Evolutionary conservation across 2,329 filamentous ascomycete genomes (phyloP), one percentile per base, ranked within the genome.

Genomic region (Colletotrichum falcatum): DNA sequence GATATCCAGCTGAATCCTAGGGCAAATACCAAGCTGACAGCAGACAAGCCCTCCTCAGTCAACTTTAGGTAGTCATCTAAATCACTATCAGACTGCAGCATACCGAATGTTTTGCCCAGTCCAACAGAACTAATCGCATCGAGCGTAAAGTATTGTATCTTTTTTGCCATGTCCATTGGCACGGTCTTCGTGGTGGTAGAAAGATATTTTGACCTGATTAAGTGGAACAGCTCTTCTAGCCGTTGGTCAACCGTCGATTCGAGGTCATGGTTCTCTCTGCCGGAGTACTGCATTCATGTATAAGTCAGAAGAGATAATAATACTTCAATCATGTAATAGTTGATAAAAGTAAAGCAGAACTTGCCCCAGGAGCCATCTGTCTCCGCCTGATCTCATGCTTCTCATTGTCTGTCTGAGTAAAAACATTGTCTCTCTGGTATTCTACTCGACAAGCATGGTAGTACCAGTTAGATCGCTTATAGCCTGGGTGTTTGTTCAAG

Each of bases 71-170:
- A 82, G 12, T 75, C 74, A 48, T 84, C 79, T 1, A 84, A 76
- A 58, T 88, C 87, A 1, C 76, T 73, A 72, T 89, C 84, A 8
- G 76, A 76, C 1, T 75, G 75, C 3, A 89, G 77, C 74, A 87
- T 82, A 33, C 86, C 85, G 64, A 87, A 88, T 0, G 83, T 60
- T 18, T 81, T 77, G n/a, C 86, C 86, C 20, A 88, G 82, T 0
- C 84, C 84, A 20, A 89, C 77, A 30, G 81, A 79, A 53, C 82
- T 85, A 69, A 89, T 86, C 11, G 87, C 84, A 72, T 89, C 87
- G 1, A 89, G 77, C 0, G 86, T 85, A 66, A 88, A 85, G 75
- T 81, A 87, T 23, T 86, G 83, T 0, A 84, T 76, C 65, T 85
- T 85, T 20, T 78, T 75, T 11, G 83, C 84, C 9, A 88, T 75